phyloP scores from a whole-genome alignment of 106 monocot genomes.

The Allium cepa region DNA sequence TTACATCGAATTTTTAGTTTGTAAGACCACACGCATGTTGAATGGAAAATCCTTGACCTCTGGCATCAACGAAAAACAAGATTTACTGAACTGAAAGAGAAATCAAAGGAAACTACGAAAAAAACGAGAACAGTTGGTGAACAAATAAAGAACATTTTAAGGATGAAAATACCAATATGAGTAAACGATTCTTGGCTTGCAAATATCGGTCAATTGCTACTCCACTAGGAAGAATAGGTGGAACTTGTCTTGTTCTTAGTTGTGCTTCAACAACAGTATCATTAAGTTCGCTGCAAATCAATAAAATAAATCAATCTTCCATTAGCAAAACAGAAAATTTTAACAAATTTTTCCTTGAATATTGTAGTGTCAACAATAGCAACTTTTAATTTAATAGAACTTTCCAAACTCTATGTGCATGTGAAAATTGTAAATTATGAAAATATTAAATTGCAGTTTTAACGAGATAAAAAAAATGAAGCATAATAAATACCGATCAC shows the following conservation, averaged over 20 bases:
- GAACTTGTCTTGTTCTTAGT: slow-evolving; percentile 86
- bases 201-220: slow-evolving; percentile 65
- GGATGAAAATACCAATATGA: slow-evolving; percentile 66
- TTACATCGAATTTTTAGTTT: background rate
- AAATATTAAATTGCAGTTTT: background rate
- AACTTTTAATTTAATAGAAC: no score
- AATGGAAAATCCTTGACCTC: no score
- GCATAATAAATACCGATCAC: no score
- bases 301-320: background rate
- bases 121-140: background rate
- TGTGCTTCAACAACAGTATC: slow-evolving; percentile 96
- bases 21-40: no score
- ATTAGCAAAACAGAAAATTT: background rate
- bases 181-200: slow-evolving; percentile 73
- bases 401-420: no score
- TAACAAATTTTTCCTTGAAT: background rate
- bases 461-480: background rate
- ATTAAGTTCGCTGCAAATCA: slow-evolving; percentile 77
- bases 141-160: background rate
- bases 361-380: no score
- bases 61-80: no score
- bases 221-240: slow-evolving; percentile 54
- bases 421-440: background rate
- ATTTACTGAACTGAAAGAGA: background rate
- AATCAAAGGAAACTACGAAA: background rate